A percentile compares a stretch with the other conserved stretches of the same genome.
These are phyloP conservation scores for Dactylellina cionopaga DNA, from an alignment of 2,329 filamentous ascomycete species.

Conservation along the genomic window DNA sequence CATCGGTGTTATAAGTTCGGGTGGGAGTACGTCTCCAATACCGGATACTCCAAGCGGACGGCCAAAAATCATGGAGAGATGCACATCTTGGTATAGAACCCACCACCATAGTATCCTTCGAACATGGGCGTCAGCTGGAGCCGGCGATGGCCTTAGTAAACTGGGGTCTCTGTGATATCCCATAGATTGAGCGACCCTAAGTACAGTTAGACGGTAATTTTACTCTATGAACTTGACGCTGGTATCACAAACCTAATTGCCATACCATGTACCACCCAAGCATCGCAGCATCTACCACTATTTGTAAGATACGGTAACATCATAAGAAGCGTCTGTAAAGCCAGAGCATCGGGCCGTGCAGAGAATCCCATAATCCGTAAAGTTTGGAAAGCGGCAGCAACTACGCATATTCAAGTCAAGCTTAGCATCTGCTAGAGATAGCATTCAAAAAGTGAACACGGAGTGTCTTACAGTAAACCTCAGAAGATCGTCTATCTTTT, in stretches of 20 bases:
- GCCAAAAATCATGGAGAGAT: conserved; percentile 49
- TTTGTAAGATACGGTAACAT: conserved; percentile 50
- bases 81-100: conserved; percentile 49
- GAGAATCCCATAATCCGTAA: conserved; percentile 48
- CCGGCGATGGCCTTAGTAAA: conserved; percentile 33
- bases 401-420: background rate
- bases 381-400: conserved; percentile 46
- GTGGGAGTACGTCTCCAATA: conserved; percentile 41
- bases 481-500: conserved; percentile 36
- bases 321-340: conserved; percentile 41
- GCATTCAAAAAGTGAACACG: background rate
- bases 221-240: background rate
- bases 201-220: background rate
- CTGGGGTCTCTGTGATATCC: conserved; percentile 41
- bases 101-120: conserved; percentile 49
- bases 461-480: conserved; percentile 38
- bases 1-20: conserved; percentile 42
- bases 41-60: conserved; percentile 44
- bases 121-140: conserved; percentile 36
- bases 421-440: background rate
- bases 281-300: conserved; percentile 47
- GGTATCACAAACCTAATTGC: conserved; percentile 23
- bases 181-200: conserved; percentile 48
- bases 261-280: conserved; percentile 51
- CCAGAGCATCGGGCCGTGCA: conserved; percentile 22